phyloP scores from a whole-genome alignment of 345 rosid species.

The Punica granatum region DNA sequence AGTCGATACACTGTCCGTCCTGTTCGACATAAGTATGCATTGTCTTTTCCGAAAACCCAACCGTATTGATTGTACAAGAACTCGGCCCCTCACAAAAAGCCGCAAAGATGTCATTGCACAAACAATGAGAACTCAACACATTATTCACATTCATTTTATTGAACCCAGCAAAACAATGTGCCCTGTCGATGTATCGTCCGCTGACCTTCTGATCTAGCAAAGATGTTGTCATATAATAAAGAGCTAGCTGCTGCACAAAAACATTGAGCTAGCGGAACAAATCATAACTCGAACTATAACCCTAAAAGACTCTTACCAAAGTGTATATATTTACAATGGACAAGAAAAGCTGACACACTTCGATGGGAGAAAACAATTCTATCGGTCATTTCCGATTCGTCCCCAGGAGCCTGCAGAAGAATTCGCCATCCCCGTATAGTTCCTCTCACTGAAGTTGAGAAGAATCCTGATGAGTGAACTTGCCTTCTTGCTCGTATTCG shows the following conservation, averaged over 20 bases:
- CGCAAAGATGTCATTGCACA: too few species aligned
- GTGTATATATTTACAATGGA: not conserved
- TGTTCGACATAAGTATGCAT: too few species aligned
- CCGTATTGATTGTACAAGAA: too few species aligned
- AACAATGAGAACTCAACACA: too few species aligned
- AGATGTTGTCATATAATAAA: not conserved
- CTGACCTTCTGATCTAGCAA: not conserved
- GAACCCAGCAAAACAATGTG: not conserved
- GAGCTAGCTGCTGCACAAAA: slow-evolving; percentile 31
- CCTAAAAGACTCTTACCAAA: not conserved
- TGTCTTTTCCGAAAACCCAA: too few species aligned
- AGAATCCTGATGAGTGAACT: slow-evolving; percentile 33
- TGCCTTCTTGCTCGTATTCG: slow-evolving; percentile 35
- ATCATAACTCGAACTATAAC: not conserved
- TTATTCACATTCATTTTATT: too few species aligned
- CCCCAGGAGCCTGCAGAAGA: slow-evolving; percentile 15
- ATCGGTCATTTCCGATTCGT: slow-evolving; percentile 3
- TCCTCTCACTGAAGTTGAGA: slow-evolving; percentile 34
- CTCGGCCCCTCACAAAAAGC: too few species aligned
- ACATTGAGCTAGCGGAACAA: slow-evolving; percentile 22
- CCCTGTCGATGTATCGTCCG: not conserved
- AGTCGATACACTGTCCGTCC: too few species aligned
- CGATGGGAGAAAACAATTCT: not conserved
- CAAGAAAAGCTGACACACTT: not conserved
- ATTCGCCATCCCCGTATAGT: slow-evolving; percentile 14